Conservation (phyloP, 305 asterid species). For the Vinca major region DNA sequence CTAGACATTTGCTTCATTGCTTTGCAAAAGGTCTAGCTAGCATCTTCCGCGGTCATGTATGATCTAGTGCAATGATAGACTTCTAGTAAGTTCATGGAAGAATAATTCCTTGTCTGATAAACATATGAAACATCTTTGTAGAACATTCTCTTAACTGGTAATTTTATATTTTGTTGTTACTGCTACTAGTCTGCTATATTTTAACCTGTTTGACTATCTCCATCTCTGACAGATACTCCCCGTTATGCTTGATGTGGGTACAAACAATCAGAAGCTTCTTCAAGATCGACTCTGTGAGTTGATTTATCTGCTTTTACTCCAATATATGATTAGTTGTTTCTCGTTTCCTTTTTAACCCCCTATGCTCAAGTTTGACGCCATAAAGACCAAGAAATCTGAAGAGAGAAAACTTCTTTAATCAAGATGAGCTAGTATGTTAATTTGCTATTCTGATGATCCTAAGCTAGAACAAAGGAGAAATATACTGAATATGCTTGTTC, state of each 20-base stretch:
- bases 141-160: background rate
- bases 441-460: no score
- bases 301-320: conserved; percentile 16
- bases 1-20: background rate
- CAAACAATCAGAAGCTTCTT: conserved; percentile 89
- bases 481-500: background rate
- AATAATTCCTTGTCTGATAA: background rate
- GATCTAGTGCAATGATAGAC: background rate
- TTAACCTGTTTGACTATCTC: conserved; percentile 15
- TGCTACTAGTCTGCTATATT: background rate
- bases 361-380: background rate
- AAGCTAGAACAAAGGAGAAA: background rate
- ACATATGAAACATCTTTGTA: background rate
- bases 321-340: background rate
- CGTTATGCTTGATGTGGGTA: conserved; percentile 99
- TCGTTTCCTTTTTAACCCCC: conserved; percentile 1
- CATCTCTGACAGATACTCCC: conserved; percentile 65
- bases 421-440: background rate
- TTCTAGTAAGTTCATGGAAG: background rate
- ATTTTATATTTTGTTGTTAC: background rate
- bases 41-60: background rate
- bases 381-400: background rate
- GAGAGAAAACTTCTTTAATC: background rate
- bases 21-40: background rate
- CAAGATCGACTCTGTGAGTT: conserved; percentile 92